Base-by-base conservation (phyloP, 2,329 filamentous ascomycete genomes). In the Cordyceps tenuipes region DNA sequence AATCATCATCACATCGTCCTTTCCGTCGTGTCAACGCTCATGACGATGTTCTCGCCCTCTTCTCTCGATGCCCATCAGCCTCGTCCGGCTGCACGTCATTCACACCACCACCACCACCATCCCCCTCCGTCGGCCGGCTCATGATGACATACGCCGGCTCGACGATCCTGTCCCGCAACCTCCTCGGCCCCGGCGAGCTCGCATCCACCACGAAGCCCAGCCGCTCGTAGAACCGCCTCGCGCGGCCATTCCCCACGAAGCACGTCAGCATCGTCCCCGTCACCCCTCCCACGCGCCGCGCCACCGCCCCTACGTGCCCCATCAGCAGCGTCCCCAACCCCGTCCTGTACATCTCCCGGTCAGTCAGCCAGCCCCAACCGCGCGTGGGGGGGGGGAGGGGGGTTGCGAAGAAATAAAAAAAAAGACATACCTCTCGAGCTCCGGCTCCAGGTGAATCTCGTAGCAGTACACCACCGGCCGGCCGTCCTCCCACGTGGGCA, bases 401-500 rank as follows among this genome's bases (percentile, higher is more conserved):
- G 8, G 5, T 3, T n/a, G 72, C 73, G 63, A 70, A 83, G n/a
- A n/a, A n/a, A n/a, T n/a, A n/a, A n/a, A n/a, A n/a, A n/a, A n/a
- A n/a, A n/a, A n/a, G n/a, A n/a, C n/a, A n/a, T n/a, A n/a, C 74
- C 85, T 79, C 64, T 82, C 81, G 5, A 88, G 69, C 1, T 76
- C 72, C 1, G 77, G 72, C 43, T 76, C 72, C 3, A 92, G 78
- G 68, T 93, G 89, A 41, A 93, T 83, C 72, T 93, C 89, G 69
- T 91, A 93, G 70, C 89, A 86, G 71, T 91, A 93, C 21, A 91
- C 69, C 2, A 91, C 88, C 0, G 84, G 77, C 61, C 83, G 74
- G 1, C 79, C 79, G 63, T 86, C 83, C 68, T 90, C 87, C 66
- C 82, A 82, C 2, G 85, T 87, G n/a, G 87, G 80, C 85, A 89